phyloP scores from a whole-genome alignment of 176 grass and related monocot species.

The Triticum urartu region DNA sequence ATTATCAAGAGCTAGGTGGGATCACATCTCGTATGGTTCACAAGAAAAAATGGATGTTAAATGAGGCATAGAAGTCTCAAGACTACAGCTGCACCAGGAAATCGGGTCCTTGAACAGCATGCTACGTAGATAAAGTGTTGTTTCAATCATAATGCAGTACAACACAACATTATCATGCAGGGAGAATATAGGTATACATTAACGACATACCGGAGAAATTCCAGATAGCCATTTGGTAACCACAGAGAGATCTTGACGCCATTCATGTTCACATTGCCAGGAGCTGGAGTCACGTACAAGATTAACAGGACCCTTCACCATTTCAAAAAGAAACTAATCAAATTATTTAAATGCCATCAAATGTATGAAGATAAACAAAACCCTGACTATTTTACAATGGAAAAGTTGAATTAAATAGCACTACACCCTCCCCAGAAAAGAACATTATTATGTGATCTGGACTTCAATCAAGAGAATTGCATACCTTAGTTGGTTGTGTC shows the following conservation, averaged over 20 bases:
- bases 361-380: constrained; percentile 9
- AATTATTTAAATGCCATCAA: not conserved
- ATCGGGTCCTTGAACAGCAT: not conserved
- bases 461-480: constrained; percentile 25
- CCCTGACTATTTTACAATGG: not conserved
- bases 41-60: not conserved
- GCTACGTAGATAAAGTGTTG: not conserved
- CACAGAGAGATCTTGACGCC: constrained; percentile 97
- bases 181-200: not conserved
- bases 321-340: not conserved
- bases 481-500: constrained; percentile 91
- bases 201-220: constrained; percentile 59
- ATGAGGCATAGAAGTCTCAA: not conserved
- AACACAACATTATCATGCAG: constrained; percentile 4
- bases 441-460: not conserved
- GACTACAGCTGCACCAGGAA: not conserved
- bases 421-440: not conserved
- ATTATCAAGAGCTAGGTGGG: not conserved
- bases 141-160: not conserved
- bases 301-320: constrained; percentile 84
- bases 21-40: not conserved
- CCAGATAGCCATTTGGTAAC: constrained; percentile 97
- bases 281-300: constrained; percentile 84
- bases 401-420: constrained; percentile 2
- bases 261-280: constrained; percentile 91